These are phyloP conservation scores for Chrysosporium keratinophilum DNA, from an alignment of 2,329 filamentous ascomycete genomes.

Conservation along the genomic window DNA sequence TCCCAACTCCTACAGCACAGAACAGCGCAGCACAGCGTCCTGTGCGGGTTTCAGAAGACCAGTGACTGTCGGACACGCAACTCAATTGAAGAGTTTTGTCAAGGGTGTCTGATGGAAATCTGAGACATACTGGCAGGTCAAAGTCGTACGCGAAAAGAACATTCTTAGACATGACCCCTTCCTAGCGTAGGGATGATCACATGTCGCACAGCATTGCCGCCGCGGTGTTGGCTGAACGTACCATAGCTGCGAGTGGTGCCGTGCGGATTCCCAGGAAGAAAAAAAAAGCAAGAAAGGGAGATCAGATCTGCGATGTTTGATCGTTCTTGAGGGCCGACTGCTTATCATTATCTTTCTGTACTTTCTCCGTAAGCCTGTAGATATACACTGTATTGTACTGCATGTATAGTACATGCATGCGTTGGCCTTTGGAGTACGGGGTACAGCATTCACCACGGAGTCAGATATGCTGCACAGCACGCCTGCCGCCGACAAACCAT, in stretches of 20 bases:
- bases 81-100: background rate
- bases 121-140: background rate
- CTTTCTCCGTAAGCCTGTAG: background rate
- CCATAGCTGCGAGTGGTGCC: background rate
- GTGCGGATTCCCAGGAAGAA: background rate
- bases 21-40: no score
- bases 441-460: background rate
- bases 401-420: no score
- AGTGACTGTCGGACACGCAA: slow-evolving; percentile 1
- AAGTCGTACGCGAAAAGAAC: background rate
- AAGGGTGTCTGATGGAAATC: background rate
- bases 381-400: no score
- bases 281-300: background rate
- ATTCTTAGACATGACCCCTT: background rate
- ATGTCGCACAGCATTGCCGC: slow-evolving; percentile 11
- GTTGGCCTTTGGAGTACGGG: background rate
- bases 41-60: background rate
- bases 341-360: background rate
- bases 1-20: background rate
- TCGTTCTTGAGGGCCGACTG: background rate
- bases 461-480: background rate
- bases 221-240: background rate
- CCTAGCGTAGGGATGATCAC: background rate
- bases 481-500: no score
- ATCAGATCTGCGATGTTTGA: slow-evolving; percentile 2